These are phyloP conservation scores for Auricularia sp. DNA, from an alignment of 768 basidiomycete species.

Conservation along the genomic window DNA sequence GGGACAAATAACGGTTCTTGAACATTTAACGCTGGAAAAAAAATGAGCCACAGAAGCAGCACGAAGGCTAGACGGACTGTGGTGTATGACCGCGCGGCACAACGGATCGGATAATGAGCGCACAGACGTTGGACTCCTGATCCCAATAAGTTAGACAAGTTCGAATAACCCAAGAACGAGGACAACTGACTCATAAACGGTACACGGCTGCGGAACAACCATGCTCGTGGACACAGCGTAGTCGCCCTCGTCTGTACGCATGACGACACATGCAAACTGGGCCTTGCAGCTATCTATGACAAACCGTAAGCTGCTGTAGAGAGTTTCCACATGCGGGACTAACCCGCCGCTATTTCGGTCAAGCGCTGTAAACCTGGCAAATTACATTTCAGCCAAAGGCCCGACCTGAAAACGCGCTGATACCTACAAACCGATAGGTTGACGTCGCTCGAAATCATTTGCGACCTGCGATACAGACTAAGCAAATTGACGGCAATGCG, in stretches of 20 bases:
- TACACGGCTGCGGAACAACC: constrained; percentile 46
- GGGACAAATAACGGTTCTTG: constrained; percentile 52
- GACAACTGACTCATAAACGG: constrained; percentile 54
- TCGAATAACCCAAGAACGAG: not conserved
- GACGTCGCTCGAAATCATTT: constrained; percentile 65
- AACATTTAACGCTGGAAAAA: constrained; percentile 45
- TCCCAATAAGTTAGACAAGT: not conserved
- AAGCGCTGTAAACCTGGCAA: constrained; percentile 49
- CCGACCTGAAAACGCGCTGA: not conserved
- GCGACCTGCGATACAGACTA: constrained; percentile 14
- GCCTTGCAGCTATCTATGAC: constrained; percentile 51
- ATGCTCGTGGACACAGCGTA: constrained; percentile 63
- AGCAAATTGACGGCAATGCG: not conserved
- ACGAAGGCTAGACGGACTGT: constrained; percentile 35
- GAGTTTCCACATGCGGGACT: not conserved
- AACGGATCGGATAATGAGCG: constrained; percentile 50
- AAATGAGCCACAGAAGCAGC: constrained; percentile 1
- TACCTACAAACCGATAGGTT: constrained; percentile 49
- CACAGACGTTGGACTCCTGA: constrained; percentile 51
- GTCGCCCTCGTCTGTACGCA: constrained; percentile 60
- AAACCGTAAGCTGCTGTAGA: constrained; percentile 1
- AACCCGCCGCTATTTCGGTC: constrained; percentile 64
- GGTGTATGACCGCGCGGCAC: constrained; percentile 56
- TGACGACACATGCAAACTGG: constrained; percentile 57
- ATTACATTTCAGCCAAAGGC: not conserved